Evolutionary conservation across 768 basidiomycete genomes (phyloP), one percentile per base, ranked within the genome.

Genomic region (Agaricus subrufescens): DNA sequence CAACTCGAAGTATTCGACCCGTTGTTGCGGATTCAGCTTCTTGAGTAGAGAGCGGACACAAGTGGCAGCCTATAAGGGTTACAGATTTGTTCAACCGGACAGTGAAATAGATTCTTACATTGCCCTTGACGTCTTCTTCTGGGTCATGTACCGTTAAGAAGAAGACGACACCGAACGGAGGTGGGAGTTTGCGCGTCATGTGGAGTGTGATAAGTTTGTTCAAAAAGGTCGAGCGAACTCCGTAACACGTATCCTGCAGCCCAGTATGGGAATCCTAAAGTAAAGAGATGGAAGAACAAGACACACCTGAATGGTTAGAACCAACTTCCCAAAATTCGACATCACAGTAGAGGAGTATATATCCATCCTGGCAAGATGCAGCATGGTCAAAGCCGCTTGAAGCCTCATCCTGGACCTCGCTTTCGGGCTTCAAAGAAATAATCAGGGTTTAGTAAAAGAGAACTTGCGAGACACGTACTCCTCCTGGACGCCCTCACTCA

Each of bases 61-160:
- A 10, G 79, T 74, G 37, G 76, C 70, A 12, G 85, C 84, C 83
- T 87, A 42, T 53, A 63, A 40, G 40, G 47, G 31, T 45, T 34
- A 19, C 2, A 15, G 40, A 60, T 54, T 62, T 25, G 26, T 14
- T 10, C 26, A 19, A 10, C 46, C 3, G 15, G n/a, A 6, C n/a
- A 46, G 19, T 15, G 47, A 19, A 39, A 46, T 31, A 51, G 23
- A 9, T 2, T 61, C 81, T 60, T 54, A 90, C 94, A 71, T 82
- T 75, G 27, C 68, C 70, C 61, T 83, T 85, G 29, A 94, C 79
- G 57, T 98, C 95, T 25, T 69, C 68, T 59, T 98, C 96, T 0
- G 95, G 95, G 68, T 99, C 97, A 62, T 92, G 87, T 0, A 94
- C 87, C 0, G 90, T 86, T 45, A 99, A 72, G 73, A 97, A 94